Conservation (phyloP, 345 rosid species). For the Hibiscus tridactylites region DNA sequence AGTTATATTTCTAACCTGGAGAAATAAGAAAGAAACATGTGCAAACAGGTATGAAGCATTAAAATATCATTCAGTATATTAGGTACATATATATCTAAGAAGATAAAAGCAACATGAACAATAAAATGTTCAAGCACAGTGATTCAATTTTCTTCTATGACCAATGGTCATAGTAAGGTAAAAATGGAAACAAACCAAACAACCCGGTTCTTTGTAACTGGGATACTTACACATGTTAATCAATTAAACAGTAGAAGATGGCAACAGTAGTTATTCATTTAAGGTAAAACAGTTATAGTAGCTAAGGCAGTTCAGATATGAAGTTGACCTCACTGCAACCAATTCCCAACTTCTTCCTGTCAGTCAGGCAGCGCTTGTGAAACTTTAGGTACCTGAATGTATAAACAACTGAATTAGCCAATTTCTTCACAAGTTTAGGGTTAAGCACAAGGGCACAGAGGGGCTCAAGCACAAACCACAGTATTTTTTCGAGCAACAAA, state of each 20-base stretch:
- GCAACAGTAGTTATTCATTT: background rate
- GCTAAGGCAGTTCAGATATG: constrained; percentile 1
- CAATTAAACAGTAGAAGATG: background rate
- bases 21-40: background rate
- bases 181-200: background rate
- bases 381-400: constrained; percentile 74
- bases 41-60: background rate
- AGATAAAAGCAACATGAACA: background rate
- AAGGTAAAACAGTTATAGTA: background rate
- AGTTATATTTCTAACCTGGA: background rate
- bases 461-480: background rate
- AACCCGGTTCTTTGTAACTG: background rate
- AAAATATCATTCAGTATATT: background rate
- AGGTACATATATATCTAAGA: background rate
- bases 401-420: constrained; percentile 20
- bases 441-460: constrained; percentile 5
- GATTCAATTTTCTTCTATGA: background rate
- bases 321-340: constrained; percentile 87
- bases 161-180: background rate
- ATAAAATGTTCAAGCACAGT: background rate
- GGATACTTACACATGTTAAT: background rate
- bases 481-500: background rate
- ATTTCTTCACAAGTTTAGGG: constrained; percentile 5
- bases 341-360: constrained; percentile 82
- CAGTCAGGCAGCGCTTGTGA: constrained; percentile 81